Base-by-base conservation (phyloP, 2,329 filamentous ascomycete species). In the Lasiodiplodia sp. region DNA sequence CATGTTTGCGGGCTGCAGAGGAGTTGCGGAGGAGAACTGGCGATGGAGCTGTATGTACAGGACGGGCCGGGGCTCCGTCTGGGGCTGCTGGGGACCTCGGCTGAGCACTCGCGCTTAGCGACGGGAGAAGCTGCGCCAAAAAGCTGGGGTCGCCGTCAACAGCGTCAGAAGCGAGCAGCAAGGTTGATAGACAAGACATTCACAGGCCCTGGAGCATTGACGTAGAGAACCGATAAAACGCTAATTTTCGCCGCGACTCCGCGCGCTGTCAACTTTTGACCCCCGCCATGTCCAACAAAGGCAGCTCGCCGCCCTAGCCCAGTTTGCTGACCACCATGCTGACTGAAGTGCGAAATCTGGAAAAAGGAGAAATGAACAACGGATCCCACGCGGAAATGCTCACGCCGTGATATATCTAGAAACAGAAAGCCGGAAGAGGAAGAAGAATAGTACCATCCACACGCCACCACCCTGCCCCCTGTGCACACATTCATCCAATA, bases 1-100 rank as follows among this genome's bases (percentile, higher is more conserved):
- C 76, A 78, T 68, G 8, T 37, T 62, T 56, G 18, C 6, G 56
- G 44, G 44, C 4, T 25, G 31, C 10, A n/a, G n/a, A 44, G 47
- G 40, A 38, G 66, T 4, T 28, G 53, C 6, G 25, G 53, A 38
- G 25, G 51, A 55, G 55, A 60, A 28, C 18, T 37, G 44, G 53
- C 18, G 47, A 34, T 44, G 55, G 44, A 21, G 40, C 8, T 16
- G 44, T 14, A 34, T 44, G 47, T 25, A 34, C 28, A 51, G 16
- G 47, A 31, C 47, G 40, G 34, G 25, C 60, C 23, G 60, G 60
- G 47, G 60, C 28, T 64, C 44, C 28, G 28, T 16, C 47, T 52
- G 60, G 60, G 66, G 31, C 12, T 18, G 38, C 64, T 60, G 28
- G 38, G 55, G 38, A 68, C 66, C 66, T 68, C 66, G 66, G 66